Evolutionary conservation across 176 grass and related monocot species (phyloP), one percentile per base, ranked within the genome.

Genomic region (Juncus inflexus): DNA sequence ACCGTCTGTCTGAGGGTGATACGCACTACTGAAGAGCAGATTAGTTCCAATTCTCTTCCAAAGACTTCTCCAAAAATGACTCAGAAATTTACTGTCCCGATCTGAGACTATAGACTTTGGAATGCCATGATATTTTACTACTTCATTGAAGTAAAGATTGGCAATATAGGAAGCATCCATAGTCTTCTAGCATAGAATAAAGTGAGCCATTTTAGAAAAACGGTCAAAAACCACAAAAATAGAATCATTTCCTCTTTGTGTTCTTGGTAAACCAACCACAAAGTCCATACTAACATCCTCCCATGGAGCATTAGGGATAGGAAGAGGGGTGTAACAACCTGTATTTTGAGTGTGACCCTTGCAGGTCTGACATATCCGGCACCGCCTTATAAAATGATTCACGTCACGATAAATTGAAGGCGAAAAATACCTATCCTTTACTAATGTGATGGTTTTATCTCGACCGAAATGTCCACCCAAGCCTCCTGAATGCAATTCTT

Each of bases 141-240:
- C 42, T 12, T 53, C 35, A n/a, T 12, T 6, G 51, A 52, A 68
- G 36, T 53, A 68, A 3, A 68, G 10, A 38, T 68, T 42, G 12
- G 41, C 64, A 3, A 68, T 42, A 12, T 53, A 35, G 35, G 45
- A 51, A 36, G 64, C 64, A 68, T 68, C 50, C 3, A 68, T 68
- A 35, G 64, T 68, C 6, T 37, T 68, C 64, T 68, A 16, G 12
- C 64, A 68, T 50, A 43, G 4, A 19, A 68, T 37, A 12, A 68
- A 68, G 35, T 50, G 4, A 37, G 12, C 78, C 52, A 80, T 74
- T 12, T 73, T 74, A 16, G 40, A 73, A 37, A 81, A 63, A 2
- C 74, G 9, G 11, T 77, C 74, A 9, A 77, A 13, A 1, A 77
- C 74, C 19, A 77, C 52, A 3, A 77, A 57, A 56, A 69, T 67